Evolutionary conservation across 2,329 filamentous ascomycete genomes (phyloP).

Genomic region (Cercospora berteroae): DNA sequence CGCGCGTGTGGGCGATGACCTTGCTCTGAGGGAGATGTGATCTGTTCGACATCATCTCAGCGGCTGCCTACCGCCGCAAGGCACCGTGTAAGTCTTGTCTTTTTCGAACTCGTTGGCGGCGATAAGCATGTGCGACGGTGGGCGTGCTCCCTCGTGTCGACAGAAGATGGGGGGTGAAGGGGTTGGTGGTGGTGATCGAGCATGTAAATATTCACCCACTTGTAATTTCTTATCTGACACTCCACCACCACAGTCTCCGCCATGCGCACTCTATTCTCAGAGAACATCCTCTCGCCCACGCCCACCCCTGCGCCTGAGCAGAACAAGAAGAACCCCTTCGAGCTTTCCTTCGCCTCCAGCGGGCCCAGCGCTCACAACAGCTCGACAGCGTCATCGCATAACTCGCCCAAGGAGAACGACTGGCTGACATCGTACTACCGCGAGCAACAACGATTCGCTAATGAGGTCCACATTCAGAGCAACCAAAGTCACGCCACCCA

Average conservation of each 20-base stretch:
- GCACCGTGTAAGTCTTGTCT: conserved; percentile 25
- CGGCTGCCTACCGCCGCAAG: conserved; percentile 25
- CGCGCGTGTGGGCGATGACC: conserved; percentile 5
- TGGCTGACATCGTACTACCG: conserved; percentile 34
- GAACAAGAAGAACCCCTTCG: conserved; percentile 33
- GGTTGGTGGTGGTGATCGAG: neutral
- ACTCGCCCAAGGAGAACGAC: conserved; percentile 31
- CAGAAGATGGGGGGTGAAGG: conserved; percentile 4
- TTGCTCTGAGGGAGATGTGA: conserved; percentile 20
- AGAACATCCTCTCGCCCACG: conserved; percentile 35
- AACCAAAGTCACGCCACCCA: conserved; percentile 3
- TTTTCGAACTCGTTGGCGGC: conserved; percentile 15
- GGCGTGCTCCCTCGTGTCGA: conserved; percentile 9
- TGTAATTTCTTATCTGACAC: conserved; percentile 15
- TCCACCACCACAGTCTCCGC: conserved; percentile 15
- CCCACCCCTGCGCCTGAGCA: conserved; percentile 26
- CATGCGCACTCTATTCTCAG: conserved; percentile 38
- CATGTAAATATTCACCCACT: neutral
- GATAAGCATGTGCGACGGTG: conserved; percentile 8
- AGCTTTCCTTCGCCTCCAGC: conserved; percentile 32
- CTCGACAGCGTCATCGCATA: conserved; percentile 29
- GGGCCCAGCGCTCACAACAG: conserved; percentile 26
- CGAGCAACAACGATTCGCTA: conserved; percentile 28
- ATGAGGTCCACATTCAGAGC: conserved; percentile 17
- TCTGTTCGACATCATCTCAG: conserved; percentile 19